Conservation (phyloP, 176 grass and related monocot species). For the Calamus simplicifolius region DNA sequence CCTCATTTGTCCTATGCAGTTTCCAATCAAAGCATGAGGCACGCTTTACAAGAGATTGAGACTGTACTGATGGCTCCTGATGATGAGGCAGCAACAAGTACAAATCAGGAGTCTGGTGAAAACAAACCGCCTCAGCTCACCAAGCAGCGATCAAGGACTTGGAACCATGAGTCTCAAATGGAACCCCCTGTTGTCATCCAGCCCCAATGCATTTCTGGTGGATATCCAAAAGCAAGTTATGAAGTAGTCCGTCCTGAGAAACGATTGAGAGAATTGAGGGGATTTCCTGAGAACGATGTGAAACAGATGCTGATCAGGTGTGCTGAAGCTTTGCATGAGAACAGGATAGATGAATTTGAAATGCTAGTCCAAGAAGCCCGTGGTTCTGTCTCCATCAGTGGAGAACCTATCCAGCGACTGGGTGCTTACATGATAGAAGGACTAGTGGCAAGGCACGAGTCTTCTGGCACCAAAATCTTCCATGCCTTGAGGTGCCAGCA, state of each 20-base stretch:
- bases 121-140: background rate
- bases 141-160: background rate
- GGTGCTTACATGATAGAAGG: background rate
- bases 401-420: background rate
- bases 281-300: background rate
- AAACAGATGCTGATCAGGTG: background rate
- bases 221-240: background rate
- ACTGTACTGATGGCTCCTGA: background rate
- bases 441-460: background rate
- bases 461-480: background rate
- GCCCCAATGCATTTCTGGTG: background rate
- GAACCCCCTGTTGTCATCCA: background rate
- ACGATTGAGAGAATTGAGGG: background rate
- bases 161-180: background rate
- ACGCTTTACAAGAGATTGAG: background rate
- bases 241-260: constrained; percentile 1
- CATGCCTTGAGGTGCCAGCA: background rate
- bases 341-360: constrained; percentile 1
- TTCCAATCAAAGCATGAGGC: background rate
- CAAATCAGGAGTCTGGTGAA: background rate
- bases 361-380: background rate
- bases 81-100: background rate
- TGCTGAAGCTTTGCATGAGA: background rate
- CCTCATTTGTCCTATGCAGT: background rate
- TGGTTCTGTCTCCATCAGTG: background rate